A percentile compares a stretch with the other conserved stretches of the same genome.
These are phyloP conservation scores for Talaromyces albobiverticillius DNA, from an alignment of 2,329 filamentous ascomycete species.

Conservation along the genomic window DNA sequence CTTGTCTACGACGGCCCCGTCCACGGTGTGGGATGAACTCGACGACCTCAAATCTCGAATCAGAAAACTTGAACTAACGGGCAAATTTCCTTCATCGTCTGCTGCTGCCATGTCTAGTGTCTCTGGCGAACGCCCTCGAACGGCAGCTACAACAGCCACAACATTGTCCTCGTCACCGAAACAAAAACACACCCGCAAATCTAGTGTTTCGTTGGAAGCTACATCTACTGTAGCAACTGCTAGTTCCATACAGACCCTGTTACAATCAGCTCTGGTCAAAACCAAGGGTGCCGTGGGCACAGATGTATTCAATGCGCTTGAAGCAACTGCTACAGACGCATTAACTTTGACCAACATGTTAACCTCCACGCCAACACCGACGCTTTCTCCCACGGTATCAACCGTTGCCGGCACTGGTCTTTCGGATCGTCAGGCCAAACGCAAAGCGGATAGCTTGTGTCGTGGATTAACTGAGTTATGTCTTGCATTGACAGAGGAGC, in stretches of 20 bases:
- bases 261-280: slow-evolving; percentile 78
- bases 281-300: slow-evolving; percentile 66
- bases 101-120: slow-evolving; percentile 72
- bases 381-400: slow-evolving; percentile 56
- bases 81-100: slow-evolving; percentile 79
- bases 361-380: slow-evolving; percentile 43
- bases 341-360: slow-evolving; percentile 75
- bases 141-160: slow-evolving; percentile 86
- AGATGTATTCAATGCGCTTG: slow-evolving; percentile 74
- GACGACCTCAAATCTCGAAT: slow-evolving; percentile 95
- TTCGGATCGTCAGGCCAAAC: slow-evolving; percentile 79
- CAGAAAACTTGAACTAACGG: slow-evolving; percentile 81
- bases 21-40: slow-evolving; percentile 95
- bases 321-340: slow-evolving; percentile 78
- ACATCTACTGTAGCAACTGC: slow-evolving; percentile 24
- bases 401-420: slow-evolving; percentile 36
- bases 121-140: slow-evolving; percentile 78
- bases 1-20: slow-evolving; percentile 80
- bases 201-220: slow-evolving; percentile 31
- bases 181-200: slow-evolving; percentile 64
- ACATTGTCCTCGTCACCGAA: slow-evolving; percentile 89
- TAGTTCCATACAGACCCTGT: slow-evolving; percentile 67
- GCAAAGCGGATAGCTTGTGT: slow-evolving; percentile 91
- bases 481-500: slow-evolving; percentile 71
- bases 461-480: slow-evolving; percentile 90